Evolutionary conservation across 2,329 filamentous ascomycete species (phyloP), one percentile per base, ranked within the genome.

Genomic region (Didymella segeticola): DNA sequence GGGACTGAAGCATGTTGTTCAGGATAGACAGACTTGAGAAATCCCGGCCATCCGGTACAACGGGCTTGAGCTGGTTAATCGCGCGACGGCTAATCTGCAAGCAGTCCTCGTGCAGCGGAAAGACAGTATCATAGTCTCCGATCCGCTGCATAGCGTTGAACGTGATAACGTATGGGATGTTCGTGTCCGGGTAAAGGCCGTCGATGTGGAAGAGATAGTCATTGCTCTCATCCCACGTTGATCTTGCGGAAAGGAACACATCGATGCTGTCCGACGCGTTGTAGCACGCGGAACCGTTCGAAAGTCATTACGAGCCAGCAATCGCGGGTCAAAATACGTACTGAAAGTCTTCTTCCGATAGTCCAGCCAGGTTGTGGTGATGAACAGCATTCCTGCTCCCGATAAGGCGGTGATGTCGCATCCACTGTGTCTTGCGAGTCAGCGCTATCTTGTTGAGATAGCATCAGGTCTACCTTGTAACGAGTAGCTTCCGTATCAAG

Each of bases 101-200:
- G 41, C 68, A 71, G 4, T 52, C 53, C 14, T 64, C 56, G 20
- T 71, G 68, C 14, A 71, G 52, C 0, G 68, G 62, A 38, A 70
- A 67, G 9, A 69, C 34, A 1, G 60, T 57, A 20, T 64, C 57
- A 10, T 55, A 36, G 10, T 45, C 38, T 1, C 20, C 31, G 8
- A 52, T 45, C 20, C 65, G 45, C 5, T 53, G 47, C 8, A 64
- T 56, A 29, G 57, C 49, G 20, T 64, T 58, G 39, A 64, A 57
- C 43, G 53, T 60, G 5, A 55, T 27, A 2, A n/a, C 42, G 15
- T 26, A 31, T 12, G 43, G 46, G 11, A 34, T 46, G 10, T 47
- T 42, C 8, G 60, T 49, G 15, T 54, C 36, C 20, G 59, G 58
- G 15, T 42, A 33, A 4, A 50, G 46, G n/a, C 49, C 43, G 17